These are phyloP conservation scores for Ophiocordyceps camponoti-saundersi DNA, from an alignment of 2,329 filamentous ascomycete species.

Conservation along the genomic window DNA sequence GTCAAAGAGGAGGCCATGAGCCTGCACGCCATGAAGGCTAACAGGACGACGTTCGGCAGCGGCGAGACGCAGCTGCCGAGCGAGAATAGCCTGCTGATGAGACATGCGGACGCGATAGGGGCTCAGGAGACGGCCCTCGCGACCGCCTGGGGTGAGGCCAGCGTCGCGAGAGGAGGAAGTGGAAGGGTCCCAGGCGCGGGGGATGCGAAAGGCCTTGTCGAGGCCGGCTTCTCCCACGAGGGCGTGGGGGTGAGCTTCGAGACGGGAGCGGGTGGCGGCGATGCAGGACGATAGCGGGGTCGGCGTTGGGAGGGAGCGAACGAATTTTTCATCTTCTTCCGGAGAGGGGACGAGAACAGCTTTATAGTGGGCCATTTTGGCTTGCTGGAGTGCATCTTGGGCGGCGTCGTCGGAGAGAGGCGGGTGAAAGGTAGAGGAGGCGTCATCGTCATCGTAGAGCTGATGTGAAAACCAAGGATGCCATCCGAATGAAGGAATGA, in stretches of 20 bases:
- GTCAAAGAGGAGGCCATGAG: constrained; percentile 54
- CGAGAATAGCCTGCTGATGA: constrained; percentile 52
- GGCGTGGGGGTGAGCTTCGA: constrained; percentile 42
- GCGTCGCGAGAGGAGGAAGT: constrained; percentile 10
- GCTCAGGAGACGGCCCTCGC: constrained; percentile 51
- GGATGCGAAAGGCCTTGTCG: constrained; percentile 62
- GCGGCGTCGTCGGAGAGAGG: constrained; percentile 4
- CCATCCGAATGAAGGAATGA: constrained; percentile 66
- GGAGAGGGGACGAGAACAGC: constrained; percentile 43
- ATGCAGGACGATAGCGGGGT: constrained; percentile 41
- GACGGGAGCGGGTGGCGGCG: constrained; percentile 32
- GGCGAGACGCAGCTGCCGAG: constrained; percentile 53
- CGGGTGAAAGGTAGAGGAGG: constrained; percentile 18
- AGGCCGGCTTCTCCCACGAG: constrained; percentile 65
- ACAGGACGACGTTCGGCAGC: constrained; percentile 48
- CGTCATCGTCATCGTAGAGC: constrained; percentile 43
- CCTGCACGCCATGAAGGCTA: constrained; percentile 59
- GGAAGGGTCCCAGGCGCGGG: constrained; percentile 33
- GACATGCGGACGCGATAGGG: constrained; percentile 49
- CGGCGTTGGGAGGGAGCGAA: constrained; percentile 39
- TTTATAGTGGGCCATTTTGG: constrained; percentile 44
- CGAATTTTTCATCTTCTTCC: constrained; percentile 21
- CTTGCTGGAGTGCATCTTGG: constrained; percentile 8
- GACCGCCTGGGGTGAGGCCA: constrained; percentile 46
- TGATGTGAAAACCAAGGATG: constrained; percentile 78